Evolutionary conservation across 371 early-diverging fungal genomes (phyloP).

Genomic region (Batkoa obscura): DNA sequence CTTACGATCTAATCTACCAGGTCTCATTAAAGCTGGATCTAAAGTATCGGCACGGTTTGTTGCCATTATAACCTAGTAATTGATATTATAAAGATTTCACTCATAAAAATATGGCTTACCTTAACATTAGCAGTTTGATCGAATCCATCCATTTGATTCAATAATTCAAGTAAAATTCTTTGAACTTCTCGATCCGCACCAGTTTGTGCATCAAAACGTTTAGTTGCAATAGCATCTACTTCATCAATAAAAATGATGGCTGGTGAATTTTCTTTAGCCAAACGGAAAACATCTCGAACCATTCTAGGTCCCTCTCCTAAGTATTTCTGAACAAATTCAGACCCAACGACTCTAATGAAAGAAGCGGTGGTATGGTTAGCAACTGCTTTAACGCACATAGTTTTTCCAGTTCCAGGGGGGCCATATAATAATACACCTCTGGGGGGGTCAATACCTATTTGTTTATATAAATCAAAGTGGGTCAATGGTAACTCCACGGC

Average conservation of each 20-base stretch:
- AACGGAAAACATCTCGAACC: constrained; percentile 98
- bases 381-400: constrained; percentile 99
- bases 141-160: constrained; percentile 99
- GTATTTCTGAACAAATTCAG: constrained; percentile 99
- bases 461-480: constrained; percentile 97
- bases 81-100: not conserved
- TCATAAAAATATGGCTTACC: constrained; percentile 16
- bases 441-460: constrained; percentile 99
- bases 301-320: constrained; percentile 99
- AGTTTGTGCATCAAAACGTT: constrained; percentile 99
- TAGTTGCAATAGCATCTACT: constrained; percentile 99
- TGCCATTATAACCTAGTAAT: constrained; percentile 94
- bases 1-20: constrained; percentile 98
- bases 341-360: constrained; percentile 97
- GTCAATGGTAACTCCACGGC: constrained; percentile 99
- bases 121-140: constrained; percentile 97
- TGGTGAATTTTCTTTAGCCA: constrained; percentile 98
- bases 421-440: constrained; percentile 98
- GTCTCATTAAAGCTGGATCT: constrained; percentile 97
- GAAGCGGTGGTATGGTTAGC: constrained; percentile 99
- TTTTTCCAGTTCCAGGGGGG: constrained; percentile 96
- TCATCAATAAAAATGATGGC: constrained; percentile 99
- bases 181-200: constrained; percentile 99
- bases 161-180: constrained; percentile 94
- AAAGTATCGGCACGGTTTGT: constrained; percentile 99